phyloP scores from a whole-genome alignment of 345 rosid species.

The Boechera divaricarpa region DNA sequence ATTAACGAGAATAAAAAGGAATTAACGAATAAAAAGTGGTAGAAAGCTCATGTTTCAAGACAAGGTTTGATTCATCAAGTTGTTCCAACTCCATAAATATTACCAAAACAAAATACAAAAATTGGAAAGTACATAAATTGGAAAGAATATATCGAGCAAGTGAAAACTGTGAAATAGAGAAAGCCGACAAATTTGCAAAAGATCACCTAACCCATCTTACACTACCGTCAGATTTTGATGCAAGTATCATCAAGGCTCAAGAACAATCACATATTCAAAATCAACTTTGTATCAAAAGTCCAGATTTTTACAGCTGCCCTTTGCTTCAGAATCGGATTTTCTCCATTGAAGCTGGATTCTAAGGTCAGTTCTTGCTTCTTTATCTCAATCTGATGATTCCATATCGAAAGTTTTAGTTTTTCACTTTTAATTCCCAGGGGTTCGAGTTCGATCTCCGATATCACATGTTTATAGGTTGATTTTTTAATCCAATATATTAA shows the following conservation, averaged over 20 bases:
- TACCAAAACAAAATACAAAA: background rate
- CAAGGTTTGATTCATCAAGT: slow-evolving; percentile 32
- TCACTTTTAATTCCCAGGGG: background rate
- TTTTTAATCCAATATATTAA: slow-evolving; percentile 7
- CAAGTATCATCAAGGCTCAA: slow-evolving; percentile 15
- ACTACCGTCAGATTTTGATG: slow-evolving; percentile 25
- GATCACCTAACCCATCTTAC: slow-evolving; percentile 40
- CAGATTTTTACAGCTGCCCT: background rate
- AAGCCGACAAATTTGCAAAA: slow-evolving; percentile 39
- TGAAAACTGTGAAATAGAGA: slow-evolving; percentile 15
- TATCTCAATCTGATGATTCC: background rate
- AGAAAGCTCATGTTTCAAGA: slow-evolving; percentile 43
- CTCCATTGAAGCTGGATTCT: slow-evolving; percentile 41
- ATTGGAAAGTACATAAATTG: background rate
- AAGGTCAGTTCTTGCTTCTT: slow-evolving; percentile 42
- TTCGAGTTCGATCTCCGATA: background rate
- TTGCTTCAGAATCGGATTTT: slow-evolving; percentile 1
- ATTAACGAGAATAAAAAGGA: slow-evolving; percentile 20
- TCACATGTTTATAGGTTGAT: slow-evolving; percentile 16
- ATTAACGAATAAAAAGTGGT: slow-evolving; percentile 30
- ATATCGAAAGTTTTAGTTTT: background rate
- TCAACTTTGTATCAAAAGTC: background rate
- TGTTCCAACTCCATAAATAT: slow-evolving; percentile 25
- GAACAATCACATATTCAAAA: background rate
- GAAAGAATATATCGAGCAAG: slow-evolving; percentile 21